phyloP scores from a whole-genome alignment of 164 flowering plant genomes.

The Magnolia officinalis region DNA sequence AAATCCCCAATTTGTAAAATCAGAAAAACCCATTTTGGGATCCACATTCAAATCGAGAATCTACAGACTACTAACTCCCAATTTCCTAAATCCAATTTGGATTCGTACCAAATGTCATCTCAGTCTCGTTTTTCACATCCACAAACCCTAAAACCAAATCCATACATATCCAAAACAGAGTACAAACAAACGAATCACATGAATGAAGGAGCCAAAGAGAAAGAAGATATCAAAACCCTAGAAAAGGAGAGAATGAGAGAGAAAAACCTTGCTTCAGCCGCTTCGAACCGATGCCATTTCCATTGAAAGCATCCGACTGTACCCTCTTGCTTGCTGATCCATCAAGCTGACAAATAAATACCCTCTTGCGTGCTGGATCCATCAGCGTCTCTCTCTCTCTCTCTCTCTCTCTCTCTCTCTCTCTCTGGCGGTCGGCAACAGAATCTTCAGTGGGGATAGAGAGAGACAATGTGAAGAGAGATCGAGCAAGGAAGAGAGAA shows the following conservation, averaged over 20 bases:
- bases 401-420: no score
- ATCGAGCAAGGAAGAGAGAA: no score
- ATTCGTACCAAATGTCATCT: background rate
- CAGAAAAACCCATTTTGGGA: no score
- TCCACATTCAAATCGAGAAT: no score
- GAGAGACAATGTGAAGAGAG: no score
- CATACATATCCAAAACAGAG: background rate
- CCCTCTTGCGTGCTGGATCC: no score
- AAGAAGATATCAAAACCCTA: background rate
- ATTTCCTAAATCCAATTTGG: no score
- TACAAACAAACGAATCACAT: background rate
- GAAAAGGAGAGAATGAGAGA: background rate
- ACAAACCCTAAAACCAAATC: background rate
- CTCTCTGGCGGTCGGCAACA: no score
- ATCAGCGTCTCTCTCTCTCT: no score
- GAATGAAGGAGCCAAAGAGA: background rate
- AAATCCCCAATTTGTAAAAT: no score
- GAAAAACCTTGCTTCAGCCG: slow-evolving; percentile 23
- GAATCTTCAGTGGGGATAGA: no score
- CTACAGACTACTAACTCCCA: no score
- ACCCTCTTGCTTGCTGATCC: slow-evolving; percentile 34
- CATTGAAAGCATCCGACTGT: slow-evolving; percentile 24
- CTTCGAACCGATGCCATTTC: slow-evolving; percentile 29
- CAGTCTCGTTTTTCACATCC: background rate
- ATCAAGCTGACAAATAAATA: slow-evolving; percentile 2